Base-by-base conservation (phyloP, 495 filamentous ascomycete species). In the Margaritispora aquatica region DNA sequence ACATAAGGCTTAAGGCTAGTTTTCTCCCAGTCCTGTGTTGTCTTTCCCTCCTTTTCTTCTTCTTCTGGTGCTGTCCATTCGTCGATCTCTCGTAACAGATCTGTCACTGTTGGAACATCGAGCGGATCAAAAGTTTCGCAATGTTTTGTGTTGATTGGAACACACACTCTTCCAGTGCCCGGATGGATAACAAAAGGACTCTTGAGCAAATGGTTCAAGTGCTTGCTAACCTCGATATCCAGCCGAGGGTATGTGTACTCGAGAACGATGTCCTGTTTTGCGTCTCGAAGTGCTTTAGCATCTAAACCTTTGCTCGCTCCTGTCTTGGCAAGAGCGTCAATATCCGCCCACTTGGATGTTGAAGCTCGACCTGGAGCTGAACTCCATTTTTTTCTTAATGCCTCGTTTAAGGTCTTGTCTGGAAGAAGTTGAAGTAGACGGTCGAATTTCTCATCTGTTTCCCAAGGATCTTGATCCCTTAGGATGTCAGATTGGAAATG, bases 241-340 rank as follows among this genome's bases (percentile, higher is more conserved):
- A 98, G 85, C 10, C 94, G 85, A n/a, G 94, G 95, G 71, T 98
- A 98, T 3, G 94, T 96, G 73, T 97, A 97, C 73, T 97, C 95
- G 24, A 98, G 80, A 15, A 97, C 84, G 47, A 97, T 86, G 66
- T 97, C 94, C 64, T 95, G 89, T 73, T 96, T 97, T 23, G 88
- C 89, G 59, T 97, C 89, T n/a, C 84, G 78, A 23, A 97, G 79
- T 1, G 82, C 79, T 51, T 76, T 74, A 2, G 83, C 59, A 65
- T 90, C 84, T 0, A 93, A 71, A 1, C 75, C 81, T 51, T 84
- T 85, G 68, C 83, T 83, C 11, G 81, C 82, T 13, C 85, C 84
- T 0, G 84, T 81, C 66, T 88, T 87, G 17, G 94, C 94, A 1
- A 96, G 71, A 0, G 82, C 71, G 72, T 97, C 87, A 65, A 98